Conservation (phyloP, 352 stramenopile genomes). For the Globisporangium nunn region DNA sequence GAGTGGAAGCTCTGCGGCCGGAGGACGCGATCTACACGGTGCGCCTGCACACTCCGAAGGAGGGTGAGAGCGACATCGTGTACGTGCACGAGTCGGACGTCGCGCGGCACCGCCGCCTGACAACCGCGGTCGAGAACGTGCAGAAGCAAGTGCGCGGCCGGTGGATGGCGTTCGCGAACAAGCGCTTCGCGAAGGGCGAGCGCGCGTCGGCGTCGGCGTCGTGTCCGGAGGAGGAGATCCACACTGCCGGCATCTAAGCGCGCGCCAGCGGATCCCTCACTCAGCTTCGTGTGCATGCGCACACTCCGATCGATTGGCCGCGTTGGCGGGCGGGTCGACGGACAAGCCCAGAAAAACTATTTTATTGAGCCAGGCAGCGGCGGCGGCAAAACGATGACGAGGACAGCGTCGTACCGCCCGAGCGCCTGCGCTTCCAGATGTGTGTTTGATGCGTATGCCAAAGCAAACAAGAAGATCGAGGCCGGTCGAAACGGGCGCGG, state of each 20-base stretch:
- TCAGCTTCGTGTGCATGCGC: too few relatives aligned
- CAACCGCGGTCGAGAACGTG: conserved; percentile 41
- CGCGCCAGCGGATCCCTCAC: not conserved
- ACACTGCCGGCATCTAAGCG: conserved; percentile 42
- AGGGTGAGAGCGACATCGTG: conserved; percentile 49
- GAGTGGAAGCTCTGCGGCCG: conserved; percentile 55
- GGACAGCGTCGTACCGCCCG: not conserved
- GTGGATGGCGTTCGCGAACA: conserved; percentile 35
- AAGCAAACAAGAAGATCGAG: conserved; percentile 1
- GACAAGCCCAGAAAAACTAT: conserved; percentile 10
- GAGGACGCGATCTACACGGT: conserved; percentile 77
- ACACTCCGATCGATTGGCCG: not conserved
- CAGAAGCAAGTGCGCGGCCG: conserved; percentile 40
- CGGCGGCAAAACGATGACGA: not conserved
- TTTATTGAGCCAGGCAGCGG: conserved; percentile 13
- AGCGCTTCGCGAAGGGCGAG: conserved; percentile 19
- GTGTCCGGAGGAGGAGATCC: conserved; percentile 33
- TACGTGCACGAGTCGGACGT: conserved; percentile 74
- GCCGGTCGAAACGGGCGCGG: not conserved
- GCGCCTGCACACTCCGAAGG: conserved; percentile 32
- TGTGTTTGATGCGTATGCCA: not conserved
- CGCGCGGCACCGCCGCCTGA: conserved; percentile 30
- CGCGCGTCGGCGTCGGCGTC: conserved; percentile 31
- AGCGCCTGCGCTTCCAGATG: not conserved
- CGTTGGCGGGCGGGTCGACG: not conserved